Base-by-base conservation (phyloP, 1,284 basidiomycete species). In the Ceratobasidium sp. region DNA sequence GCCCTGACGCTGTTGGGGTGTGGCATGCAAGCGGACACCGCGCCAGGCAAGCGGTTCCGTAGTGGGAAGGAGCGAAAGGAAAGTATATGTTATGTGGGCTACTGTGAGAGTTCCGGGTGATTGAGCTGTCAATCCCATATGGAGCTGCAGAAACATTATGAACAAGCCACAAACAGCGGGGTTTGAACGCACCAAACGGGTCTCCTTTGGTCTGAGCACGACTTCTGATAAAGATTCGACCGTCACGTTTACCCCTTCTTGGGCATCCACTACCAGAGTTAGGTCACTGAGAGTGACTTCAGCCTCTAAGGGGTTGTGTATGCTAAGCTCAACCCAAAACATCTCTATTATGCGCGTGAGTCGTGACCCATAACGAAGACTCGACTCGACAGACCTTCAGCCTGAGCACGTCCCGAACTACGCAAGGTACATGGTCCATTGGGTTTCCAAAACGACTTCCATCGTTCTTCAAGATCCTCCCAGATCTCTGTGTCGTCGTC, bases 281-380 rank as follows among this genome's bases (percentile, higher is more conserved):
- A 94, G 77, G 77, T 90, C 87, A 0, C 89, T 86, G 32, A 95
- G 81, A 64, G 86, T 89, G 19, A 95, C 86, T 71, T 93, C 92
- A 8, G 91, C 86, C 77, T 92, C 87, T 49, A 95, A 82, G 11
- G 92, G 92, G 82, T 95, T 95, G 56, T 83, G 85, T 77, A 95
- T 76, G 8, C 86, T 86, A 29, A 95, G 80, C 79, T 95, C 92
- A 40, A 94, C 84, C 90, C 91, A 94, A 80, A 95, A 93, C 2
- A 85, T 84, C 82, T 95, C 93, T 94, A 79, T 19, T 78, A 69
- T 67, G 46, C 13, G 32, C 25, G 34, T 73, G 17, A 71, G 74
- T 52, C 25, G 52, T 57, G 62, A 59, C 78, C n/a, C 56, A 17
- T 61, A 37, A 76, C 15, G 2, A 25, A 25, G 7, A 19, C 6